Evolutionary conservation across 805 yeast species (phyloP).

Genomic region (Lipomyces kockii): DNA sequence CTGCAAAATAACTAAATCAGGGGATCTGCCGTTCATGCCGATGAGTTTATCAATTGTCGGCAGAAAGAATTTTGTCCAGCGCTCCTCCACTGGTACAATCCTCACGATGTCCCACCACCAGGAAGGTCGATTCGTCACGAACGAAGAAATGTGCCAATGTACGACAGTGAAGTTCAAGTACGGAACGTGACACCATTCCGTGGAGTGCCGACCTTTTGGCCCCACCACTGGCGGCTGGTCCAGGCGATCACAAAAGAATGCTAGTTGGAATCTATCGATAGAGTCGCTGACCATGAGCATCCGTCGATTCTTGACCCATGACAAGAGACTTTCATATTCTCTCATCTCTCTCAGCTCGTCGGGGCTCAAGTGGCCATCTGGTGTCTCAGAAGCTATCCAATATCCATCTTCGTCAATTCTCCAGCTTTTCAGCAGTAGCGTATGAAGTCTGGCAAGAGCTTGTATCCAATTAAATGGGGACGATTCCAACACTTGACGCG

Average conservation of each 20-base stretch:
- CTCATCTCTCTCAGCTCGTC: background rate
- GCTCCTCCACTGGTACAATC: conserved; percentile 16
- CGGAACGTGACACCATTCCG: conserved; percentile 24
- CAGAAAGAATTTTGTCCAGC: conserved; percentile 11
- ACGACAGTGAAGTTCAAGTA: conserved; percentile 26
- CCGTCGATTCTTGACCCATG: conserved; percentile 20
- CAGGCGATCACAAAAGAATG: conserved; percentile 7
- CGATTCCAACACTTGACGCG: background rate
- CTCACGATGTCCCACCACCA: conserved; percentile 29
- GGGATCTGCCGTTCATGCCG: conserved; percentile 17
- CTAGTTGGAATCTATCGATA: conserved; percentile 9
- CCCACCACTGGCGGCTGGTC: background rate
- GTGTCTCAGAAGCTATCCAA: background rate
- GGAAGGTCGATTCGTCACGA: conserved; percentile 19
- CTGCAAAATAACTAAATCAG: conserved; percentile 20
- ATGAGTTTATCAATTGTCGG: background rate
- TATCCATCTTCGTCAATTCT: background rate
- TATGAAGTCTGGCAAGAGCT: background rate
- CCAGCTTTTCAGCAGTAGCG: background rate
- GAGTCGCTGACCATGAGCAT: conserved; percentile 19
- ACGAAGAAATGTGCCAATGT: conserved; percentile 34
- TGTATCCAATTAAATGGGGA: conserved; percentile 16
- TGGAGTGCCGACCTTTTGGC: conserved; percentile 17
- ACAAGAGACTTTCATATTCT: background rate
- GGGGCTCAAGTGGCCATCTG: background rate